phyloP scores from a whole-genome alignment of 768 basidiomycete species.

The Phaeotremella skinneri region DNA sequence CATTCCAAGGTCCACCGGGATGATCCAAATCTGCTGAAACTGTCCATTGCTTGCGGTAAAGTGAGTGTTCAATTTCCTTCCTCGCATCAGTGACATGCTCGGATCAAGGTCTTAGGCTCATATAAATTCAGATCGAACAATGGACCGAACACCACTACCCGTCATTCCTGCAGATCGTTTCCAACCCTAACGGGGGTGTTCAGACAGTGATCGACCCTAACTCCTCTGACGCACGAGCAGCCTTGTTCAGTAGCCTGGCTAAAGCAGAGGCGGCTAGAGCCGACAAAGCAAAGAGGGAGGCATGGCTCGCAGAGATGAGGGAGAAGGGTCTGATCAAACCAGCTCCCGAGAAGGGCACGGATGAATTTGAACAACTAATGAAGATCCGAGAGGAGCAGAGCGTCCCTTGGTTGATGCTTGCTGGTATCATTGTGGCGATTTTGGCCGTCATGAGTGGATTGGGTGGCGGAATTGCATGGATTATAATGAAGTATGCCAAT shows the following conservation, averaged over 20 bases:
- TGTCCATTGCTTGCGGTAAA: conserved; percentile 81
- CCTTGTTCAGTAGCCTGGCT: conserved; percentile 41
- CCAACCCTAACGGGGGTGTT: conserved; percentile 15
- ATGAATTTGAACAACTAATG: conserved; percentile 17
- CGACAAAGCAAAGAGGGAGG: conserved; percentile 52
- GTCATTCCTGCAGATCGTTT: conserved; percentile 64
- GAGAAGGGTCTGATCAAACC: conserved; percentile 48
- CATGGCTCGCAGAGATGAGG: conserved; percentile 57
- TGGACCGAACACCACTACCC: conserved; percentile 95
- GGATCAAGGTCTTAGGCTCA: conserved; percentile 17
- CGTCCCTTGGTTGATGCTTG: conserved; percentile 24
- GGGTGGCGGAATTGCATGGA: conserved; percentile 25
- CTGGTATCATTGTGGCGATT: conserved; percentile 28
- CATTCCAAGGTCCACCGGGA: conserved; percentile 73
- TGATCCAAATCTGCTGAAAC: conserved; percentile 80
- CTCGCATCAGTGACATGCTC: background rate
- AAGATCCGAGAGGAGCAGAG: conserved; percentile 6
- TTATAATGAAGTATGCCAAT: conserved; percentile 27
- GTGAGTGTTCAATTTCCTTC: conserved; percentile 54
- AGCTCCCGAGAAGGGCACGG: conserved; percentile 26
- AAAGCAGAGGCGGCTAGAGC: conserved; percentile 33
- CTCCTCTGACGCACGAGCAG: conserved; percentile 51
- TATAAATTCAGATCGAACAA: conserved; percentile 67
- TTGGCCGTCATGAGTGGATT: conserved; percentile 30
- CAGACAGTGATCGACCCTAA: conserved; percentile 46